Conservation (phyloP, 306 rosid genomes). For the Prunus mira region DNA sequence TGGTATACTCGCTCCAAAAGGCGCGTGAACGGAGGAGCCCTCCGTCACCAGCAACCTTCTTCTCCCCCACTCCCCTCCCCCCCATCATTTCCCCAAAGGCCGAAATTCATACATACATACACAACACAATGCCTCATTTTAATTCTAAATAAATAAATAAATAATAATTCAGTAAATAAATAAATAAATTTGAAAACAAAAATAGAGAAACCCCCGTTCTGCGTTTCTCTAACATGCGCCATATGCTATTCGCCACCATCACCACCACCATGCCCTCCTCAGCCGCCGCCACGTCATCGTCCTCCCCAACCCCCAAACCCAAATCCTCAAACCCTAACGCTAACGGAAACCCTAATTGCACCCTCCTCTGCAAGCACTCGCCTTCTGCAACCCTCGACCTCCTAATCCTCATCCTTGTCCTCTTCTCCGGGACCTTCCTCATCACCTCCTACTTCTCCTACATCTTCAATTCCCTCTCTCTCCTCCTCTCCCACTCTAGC, state of each 20-base stretch:
- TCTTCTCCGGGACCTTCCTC: conserved; percentile 79
- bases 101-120: not conserved
- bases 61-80: not conserved
- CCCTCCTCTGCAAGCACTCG: conserved; percentile 67
- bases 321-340: conserved; percentile 34
- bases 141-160: not conserved
- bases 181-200: not conserved
- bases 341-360: conserved; percentile 30
- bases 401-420: conserved; percentile 73
- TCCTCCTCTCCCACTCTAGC: conserved; percentile 55
- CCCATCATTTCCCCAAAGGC: not conserved
- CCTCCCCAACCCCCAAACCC: conserved; percentile 40
- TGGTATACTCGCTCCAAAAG: not conserved
- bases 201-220: conserved; percentile 13
- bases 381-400: conserved; percentile 89
- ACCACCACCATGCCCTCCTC: conserved; percentile 34
- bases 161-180: not conserved
- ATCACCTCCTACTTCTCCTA: conserved; percentile 83
- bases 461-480: conserved; percentile 80
- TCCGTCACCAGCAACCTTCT: not conserved
- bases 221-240: conserved; percentile 47
- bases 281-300: conserved; percentile 36
- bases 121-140: not conserved
- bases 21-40: not conserved
- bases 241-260: conserved; percentile 31